These are phyloP conservation scores for Madurella mycetomatis DNA, from an alignment of 2,329 filamentous ascomycete species.

Conservation along the genomic window DNA sequence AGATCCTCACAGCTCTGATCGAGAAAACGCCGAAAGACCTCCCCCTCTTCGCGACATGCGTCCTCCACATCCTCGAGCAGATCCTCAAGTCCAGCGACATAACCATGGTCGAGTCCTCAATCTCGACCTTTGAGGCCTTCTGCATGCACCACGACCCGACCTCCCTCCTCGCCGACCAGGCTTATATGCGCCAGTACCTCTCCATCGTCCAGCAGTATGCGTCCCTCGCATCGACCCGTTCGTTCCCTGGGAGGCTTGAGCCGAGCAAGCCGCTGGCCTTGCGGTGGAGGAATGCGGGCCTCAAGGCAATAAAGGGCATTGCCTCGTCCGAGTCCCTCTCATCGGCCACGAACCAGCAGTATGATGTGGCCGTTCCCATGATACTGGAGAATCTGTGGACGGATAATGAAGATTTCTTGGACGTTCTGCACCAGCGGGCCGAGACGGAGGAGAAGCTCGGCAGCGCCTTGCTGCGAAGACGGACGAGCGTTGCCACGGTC, in stretches of 20 bases:
- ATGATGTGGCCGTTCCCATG: conserved; percentile 75
- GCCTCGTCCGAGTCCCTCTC: conserved; percentile 75
- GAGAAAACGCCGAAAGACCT: conserved; percentile 90
- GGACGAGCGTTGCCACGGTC: conserved; percentile 76
- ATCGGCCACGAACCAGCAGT: conserved; percentile 69
- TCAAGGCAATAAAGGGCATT: conserved; percentile 76
- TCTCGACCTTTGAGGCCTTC: conserved; percentile 81
- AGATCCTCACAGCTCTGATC: conserved; percentile 86
- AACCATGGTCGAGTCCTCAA: conserved; percentile 85
- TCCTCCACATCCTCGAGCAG: conserved; percentile 77
- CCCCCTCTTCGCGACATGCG: conserved; percentile 77
- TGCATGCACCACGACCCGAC: conserved; percentile 85
- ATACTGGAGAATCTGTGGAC: conserved; percentile 84
- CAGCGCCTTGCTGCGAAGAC: conserved; percentile 56
- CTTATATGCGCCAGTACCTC: conserved; percentile 77
- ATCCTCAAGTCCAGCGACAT: conserved; percentile 84
- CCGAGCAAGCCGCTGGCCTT: conserved; percentile 70
- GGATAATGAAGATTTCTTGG: conserved; percentile 64
- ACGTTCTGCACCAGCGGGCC: conserved; percentile 62
- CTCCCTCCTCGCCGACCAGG: conserved; percentile 77
- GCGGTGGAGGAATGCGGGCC: conserved; percentile 69
- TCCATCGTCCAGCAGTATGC: conserved; percentile 77
- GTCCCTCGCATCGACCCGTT: conserved; percentile 66
- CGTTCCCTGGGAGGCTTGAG: conserved; percentile 46
- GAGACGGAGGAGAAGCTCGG: conserved; percentile 65